These are phyloP conservation scores for Scheffersomyces lignosus DNA, from an alignment of 805 yeast species.

Conservation along the genomic window DNA sequence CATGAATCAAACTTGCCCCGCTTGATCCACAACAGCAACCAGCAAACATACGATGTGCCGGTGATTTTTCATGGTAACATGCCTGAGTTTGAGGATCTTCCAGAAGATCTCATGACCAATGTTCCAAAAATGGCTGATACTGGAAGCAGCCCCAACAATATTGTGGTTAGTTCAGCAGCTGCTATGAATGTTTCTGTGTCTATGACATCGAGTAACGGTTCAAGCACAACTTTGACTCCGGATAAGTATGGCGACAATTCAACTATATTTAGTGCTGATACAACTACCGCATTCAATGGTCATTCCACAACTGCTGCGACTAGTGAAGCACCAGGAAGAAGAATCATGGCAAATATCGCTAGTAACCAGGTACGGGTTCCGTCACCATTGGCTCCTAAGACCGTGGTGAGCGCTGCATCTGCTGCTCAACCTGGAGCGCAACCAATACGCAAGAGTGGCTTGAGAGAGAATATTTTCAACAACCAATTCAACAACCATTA, in stretches of 20 bases:
- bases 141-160: too few relatives aligned
- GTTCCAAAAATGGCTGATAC: conserved; percentile 29
- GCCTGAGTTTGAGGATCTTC: conserved; percentile 43
- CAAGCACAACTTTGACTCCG: conserved; percentile 18
- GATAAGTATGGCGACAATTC: too few relatives aligned
- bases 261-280: too few relatives aligned
- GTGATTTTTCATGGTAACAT: conserved; percentile 28
- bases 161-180: background rate
- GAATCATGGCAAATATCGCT: background rate
- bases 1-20: conserved; percentile 43
- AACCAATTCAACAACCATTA: conserved; percentile 46
- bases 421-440: conserved; percentile 32
- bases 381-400: conserved; percentile 29
- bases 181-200: conserved; percentile 14
- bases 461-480: conserved; percentile 14
- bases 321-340: background rate
- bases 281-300: background rate
- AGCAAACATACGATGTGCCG: conserved; percentile 25
- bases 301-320: background rate
- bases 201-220: conserved; percentile 12
- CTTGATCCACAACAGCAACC: conserved; percentile 13
- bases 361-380: conserved; percentile 16
- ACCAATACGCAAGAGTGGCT: conserved; percentile 4
- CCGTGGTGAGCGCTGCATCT: conserved; percentile 1
- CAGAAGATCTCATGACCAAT: conserved; percentile 34